Percentiles rank a stretch among this genome's conserved stretches.
phyloP scores from a whole-genome alignment of 805 yeast genomes.

The Ogataea corticis region DNA sequence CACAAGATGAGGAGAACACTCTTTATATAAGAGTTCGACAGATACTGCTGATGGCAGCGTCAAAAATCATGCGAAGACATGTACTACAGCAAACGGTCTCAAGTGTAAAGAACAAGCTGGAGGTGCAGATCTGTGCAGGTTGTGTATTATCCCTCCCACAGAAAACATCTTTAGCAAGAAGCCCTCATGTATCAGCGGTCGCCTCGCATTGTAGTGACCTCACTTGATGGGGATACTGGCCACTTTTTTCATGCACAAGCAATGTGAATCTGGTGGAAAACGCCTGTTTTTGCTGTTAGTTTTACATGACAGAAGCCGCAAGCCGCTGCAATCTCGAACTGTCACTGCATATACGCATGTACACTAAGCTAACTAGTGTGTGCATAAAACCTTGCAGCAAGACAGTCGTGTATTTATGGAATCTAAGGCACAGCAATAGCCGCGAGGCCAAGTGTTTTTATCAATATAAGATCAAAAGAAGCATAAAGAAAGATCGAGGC shows the following conservation, averaged over 20 bases:
- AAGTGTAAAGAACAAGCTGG: neutral
- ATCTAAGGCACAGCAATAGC: too few relatives aligned
- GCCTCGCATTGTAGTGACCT: too few relatives aligned
- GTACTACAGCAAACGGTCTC: constrained; percentile 6
- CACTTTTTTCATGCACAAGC: neutral
- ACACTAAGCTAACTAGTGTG: too few relatives aligned
- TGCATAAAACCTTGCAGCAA: too few relatives aligned
- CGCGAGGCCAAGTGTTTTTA: too few relatives aligned
- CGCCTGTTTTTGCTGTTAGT: constrained; percentile 1
- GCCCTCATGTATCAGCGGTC: too few relatives aligned
- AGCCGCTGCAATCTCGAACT: too few relatives aligned
- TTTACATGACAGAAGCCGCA: constrained; percentile 5
- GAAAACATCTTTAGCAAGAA: neutral
- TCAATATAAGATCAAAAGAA: too few relatives aligned
- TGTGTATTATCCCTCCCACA: neutral
- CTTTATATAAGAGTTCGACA: neutral
- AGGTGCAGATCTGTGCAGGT: constrained; percentile 5
- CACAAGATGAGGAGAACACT: neutral
- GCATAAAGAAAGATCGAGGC: too few relatives aligned
- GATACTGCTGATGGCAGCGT: neutral
- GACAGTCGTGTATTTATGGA: too few relatives aligned
- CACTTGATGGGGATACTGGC: constrained; percentile 1
- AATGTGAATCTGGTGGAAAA: neutral
- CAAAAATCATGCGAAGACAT: neutral
- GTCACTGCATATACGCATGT: too few relatives aligned